Evolutionary conservation across 2,329 filamentous ascomycete species (phyloP), one percentile per base, ranked within the genome.

Genomic region (Diaporthe batatas): DNA sequence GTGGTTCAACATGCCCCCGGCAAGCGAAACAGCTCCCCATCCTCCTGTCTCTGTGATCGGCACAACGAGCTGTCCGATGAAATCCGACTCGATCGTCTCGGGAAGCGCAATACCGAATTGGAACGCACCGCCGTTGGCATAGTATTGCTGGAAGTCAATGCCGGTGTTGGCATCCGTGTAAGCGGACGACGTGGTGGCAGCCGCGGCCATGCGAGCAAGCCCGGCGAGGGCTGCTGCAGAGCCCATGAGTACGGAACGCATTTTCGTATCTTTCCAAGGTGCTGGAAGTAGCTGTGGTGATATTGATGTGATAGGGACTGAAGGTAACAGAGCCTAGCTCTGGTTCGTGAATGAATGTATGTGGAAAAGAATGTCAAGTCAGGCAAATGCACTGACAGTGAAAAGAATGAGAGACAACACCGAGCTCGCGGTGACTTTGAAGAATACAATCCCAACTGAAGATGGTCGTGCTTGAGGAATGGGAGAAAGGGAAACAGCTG

Each of bases 61-160:
- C 1, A 79, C 79, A 2, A 88, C 84, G 53, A 91, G 82, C 76
- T 89, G 86, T 8, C 85, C 86, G 72, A 90, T 88, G 75, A 90
- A 85, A 78, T 90, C 88, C 16, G 83, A 83, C 0, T 79, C 82
- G 18, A 85, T 78, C 16, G 80, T 84, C 72, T 86, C 81, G 0
- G 88, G 87, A 2, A 89, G 78, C 1, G 85, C 86, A 53, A 90
- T 82, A 76, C 86, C 87, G 69, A 89, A 85, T 34, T 78, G 81
- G 77, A 82, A 89, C 32, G 83, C 84, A 59, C 76, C 76, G 42
- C 58, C 64, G 34, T 81, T 76, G 39, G 81, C 77, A 5, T 73
- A 74, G 68, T 81, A 83, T 8, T 79, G 79, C 67, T 83, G 79
- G 74, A 85, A 88, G 10, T 81, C 80, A 72, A 88, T 88, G 32